phyloP scores from a whole-genome alignment of 345 rosid genomes.

The Populus nigra region DNA sequence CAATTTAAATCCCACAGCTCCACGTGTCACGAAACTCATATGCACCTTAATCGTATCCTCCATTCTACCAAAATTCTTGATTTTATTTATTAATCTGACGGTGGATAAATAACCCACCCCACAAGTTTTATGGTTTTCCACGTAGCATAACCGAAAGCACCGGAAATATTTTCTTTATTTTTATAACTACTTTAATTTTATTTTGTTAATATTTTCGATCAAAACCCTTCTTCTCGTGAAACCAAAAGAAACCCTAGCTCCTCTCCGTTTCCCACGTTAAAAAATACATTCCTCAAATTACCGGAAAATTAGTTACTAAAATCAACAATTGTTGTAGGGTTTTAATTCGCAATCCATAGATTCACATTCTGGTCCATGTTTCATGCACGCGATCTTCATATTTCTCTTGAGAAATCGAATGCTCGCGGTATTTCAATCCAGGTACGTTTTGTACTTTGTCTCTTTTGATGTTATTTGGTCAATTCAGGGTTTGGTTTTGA shows the following conservation, averaged over 20 bases:
- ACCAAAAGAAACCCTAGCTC: constrained; percentile 68
- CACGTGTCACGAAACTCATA: constrained; percentile 15
- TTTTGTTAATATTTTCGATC: constrained; percentile 30
- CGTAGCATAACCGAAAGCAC: constrained; percentile 9
- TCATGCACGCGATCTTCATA: constrained; percentile 11
- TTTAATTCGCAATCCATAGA: constrained; percentile 12
- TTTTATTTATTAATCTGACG: not conserved
- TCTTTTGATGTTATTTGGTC: not conserved
- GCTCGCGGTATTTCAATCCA: constrained; percentile 6
- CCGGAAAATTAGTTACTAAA: constrained; percentile 30
- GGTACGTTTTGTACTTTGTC: constrained; percentile 2
- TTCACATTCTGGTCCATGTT: constrained; percentile 4
- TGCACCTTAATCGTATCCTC: not conserved
- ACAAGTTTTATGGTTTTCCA: not conserved
- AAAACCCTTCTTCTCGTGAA: constrained; percentile 50
- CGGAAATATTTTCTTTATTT: constrained; percentile 4
- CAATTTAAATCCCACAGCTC: constrained; percentile 3
- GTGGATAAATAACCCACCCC: constrained; percentile 3
- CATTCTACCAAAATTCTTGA: constrained; percentile 15
- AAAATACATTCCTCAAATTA: constrained; percentile 25
- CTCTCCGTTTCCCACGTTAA: constrained; percentile 33
- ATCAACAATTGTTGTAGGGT: constrained; percentile 28
- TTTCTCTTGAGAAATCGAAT: constrained; percentile 7
- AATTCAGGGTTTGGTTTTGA: not conserved
- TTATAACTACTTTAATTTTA: constrained; percentile 15